Conservation (phyloP, 2,329 filamentous ascomycete genomes). For the Apiospora sp. region DNA sequence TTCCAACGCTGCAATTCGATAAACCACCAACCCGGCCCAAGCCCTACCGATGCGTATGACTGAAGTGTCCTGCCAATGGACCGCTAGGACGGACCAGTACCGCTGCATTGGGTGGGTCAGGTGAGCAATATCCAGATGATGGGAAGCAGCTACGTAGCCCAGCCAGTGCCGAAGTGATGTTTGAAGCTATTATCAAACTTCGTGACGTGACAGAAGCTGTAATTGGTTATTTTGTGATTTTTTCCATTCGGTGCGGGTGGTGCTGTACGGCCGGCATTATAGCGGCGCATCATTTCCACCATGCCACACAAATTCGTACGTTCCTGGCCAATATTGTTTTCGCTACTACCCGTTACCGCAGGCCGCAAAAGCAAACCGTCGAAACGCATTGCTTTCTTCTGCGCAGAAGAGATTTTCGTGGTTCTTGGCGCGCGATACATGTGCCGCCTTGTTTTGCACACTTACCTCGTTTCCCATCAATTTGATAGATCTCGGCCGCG, state of each 20-base stretch:
- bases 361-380: conserved; percentile 8
- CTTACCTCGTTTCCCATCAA: background rate
- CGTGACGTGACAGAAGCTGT: conserved; percentile 1
- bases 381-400: conserved; percentile 12
- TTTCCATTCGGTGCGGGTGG: conserved; percentile 1
- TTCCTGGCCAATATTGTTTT: conserved; percentile 11
- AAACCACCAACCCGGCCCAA: background rate
- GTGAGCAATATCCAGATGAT: conserved; percentile 1
- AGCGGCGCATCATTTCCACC: conserved; percentile 21
- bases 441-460: background rate
- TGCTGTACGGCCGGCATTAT: background rate
- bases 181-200: conserved; percentile 15
- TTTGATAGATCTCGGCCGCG: background rate
- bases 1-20: background rate
- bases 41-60: conserved; percentile 12
- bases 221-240: background rate
- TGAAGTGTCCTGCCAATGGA: conserved; percentile 10
- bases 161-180: background rate
- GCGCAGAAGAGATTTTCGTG: background rate
- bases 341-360: conserved; percentile 3
- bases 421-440: background rate
- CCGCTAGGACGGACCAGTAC: conserved; percentile 3
- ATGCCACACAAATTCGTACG: conserved; percentile 18
- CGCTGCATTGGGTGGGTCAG: conserved; percentile 10
- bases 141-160: conserved; percentile 9